Evolutionary conservation across 331 rosid species (phyloP).

Genomic region (Saraca asoca): DNA sequence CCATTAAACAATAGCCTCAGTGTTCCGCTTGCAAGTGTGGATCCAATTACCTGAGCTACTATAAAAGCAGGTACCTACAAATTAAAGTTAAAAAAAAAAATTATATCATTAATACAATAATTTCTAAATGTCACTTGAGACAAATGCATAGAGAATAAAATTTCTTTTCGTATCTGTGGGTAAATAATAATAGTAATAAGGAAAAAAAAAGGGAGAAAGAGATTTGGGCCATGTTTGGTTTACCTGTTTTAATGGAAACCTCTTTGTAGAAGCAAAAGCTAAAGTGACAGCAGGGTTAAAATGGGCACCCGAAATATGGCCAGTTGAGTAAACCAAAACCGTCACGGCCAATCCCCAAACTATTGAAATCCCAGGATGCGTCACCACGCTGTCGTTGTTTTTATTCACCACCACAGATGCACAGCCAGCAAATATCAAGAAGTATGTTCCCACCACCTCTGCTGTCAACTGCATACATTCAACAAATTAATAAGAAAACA

Average conservation of each 20-base stretch:
- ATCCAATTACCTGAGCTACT: constrained; percentile 62
- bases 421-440: constrained; percentile 76
- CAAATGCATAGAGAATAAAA: neutral
- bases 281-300: constrained; percentile 80
- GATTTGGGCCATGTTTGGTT: too few relatives aligned
- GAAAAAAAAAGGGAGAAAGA: too few relatives aligned
- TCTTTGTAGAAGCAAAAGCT: constrained; percentile 59
- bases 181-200: too few relatives aligned
- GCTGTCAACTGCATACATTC: constrained; percentile 61
- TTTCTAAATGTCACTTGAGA: too few relatives aligned
- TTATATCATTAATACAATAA: too few relatives aligned
- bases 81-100: neutral
- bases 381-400: constrained; percentile 42
- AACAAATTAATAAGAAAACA: constrained; percentile 4
- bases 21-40: constrained; percentile 82
- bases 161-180: too few relatives aligned
- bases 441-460: constrained; percentile 74
- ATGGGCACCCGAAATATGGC: constrained; percentile 84
- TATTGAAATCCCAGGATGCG: constrained; percentile 60
- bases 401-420: constrained; percentile 63
- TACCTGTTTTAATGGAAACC: constrained; percentile 82
- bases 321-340: constrained; percentile 65
- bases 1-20: constrained; percentile 67
- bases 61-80: constrained; percentile 67
- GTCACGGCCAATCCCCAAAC: constrained; percentile 73